phyloP scores from a whole-genome alignment of 2,329 filamentous ascomycete genomes.

The Talaromyces sp. region DNA sequence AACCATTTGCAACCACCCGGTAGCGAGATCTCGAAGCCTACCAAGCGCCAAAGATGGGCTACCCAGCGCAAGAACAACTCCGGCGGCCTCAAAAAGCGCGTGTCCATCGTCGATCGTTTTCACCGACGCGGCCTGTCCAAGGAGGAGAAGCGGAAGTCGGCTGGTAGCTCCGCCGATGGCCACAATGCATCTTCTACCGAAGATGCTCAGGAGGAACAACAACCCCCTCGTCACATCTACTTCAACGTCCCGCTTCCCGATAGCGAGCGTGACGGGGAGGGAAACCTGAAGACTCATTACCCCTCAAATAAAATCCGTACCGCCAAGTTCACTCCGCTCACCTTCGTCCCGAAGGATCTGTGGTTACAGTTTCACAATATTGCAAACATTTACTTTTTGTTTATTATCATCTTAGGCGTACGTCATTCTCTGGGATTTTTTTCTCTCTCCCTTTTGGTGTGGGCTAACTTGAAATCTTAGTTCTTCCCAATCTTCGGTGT shows the following conservation, averaged over 20 bases:
- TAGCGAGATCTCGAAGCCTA: slow-evolving; percentile 55
- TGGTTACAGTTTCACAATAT: slow-evolving; percentile 99
- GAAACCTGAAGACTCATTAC: slow-evolving; percentile 65
- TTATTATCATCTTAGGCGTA: slow-evolving; percentile 91
- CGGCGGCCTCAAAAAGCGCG: slow-evolving; percentile 72
- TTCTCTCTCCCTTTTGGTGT: not conserved
- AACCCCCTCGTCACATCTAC: slow-evolving; percentile 60
- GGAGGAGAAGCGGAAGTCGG: slow-evolving; percentile 65
- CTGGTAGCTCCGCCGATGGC: slow-evolving; percentile 32
- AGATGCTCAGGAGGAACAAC: slow-evolving; percentile 17
- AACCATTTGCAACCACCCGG: slow-evolving; percentile 3
- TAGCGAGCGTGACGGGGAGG: slow-evolving; percentile 74
- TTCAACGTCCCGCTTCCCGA: slow-evolving; percentile 81
- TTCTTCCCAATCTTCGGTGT: slow-evolving; percentile 96
- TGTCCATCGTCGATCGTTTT: slow-evolving; percentile 73
- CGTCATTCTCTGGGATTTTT: slow-evolving; percentile 42
- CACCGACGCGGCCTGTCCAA: slow-evolving; percentile 57
- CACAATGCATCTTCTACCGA: slow-evolving; percentile 17
- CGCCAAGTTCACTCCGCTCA: slow-evolving; percentile 92
- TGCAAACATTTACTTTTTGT: slow-evolving; percentile 97
- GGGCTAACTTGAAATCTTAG: slow-evolving; percentile 45
- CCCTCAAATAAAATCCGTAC: slow-evolving; percentile 95
- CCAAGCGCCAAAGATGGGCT: slow-evolving; percentile 87
- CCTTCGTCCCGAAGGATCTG: slow-evolving; percentile 93
- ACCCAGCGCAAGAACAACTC: slow-evolving; percentile 80